phyloP scores from a whole-genome alignment of 257 asterid species.

The Capsicum rhomboideum region DNA sequence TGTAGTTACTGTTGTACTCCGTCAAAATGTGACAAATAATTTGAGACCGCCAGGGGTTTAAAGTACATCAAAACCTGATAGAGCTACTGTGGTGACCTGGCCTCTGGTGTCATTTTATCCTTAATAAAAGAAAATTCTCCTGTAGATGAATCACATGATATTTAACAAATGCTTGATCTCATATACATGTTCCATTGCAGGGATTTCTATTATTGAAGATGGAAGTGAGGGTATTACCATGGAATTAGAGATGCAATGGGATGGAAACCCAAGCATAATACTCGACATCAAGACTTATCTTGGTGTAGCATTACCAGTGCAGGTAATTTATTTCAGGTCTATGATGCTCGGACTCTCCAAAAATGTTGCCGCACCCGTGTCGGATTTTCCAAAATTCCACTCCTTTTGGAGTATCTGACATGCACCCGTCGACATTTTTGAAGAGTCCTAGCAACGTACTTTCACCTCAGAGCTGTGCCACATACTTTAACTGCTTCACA shows the following conservation, averaged over 20 bases:
- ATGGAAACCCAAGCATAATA: conserved; percentile 82
- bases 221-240: conserved; percentile 52
- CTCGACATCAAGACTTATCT: conserved; percentile 79
- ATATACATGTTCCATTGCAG: conserved; percentile 20
- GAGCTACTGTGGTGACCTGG: neutral
- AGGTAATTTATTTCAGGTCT: conserved; percentile 26
- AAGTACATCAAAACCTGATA: neutral
- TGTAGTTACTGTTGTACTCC: neutral
- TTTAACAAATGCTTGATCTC: neutral
- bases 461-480: neutral
- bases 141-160: neutral
- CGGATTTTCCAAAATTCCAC: neutral
- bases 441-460: neutral
- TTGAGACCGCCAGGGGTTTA: neutral
- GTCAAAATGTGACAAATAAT: neutral
- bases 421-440: neutral
- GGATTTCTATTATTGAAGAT: conserved; percentile 57
- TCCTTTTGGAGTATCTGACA: neutral
- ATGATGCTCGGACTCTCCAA: neutral
- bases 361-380: neutral
- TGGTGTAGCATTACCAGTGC: conserved; percentile 82
- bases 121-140: neutral
- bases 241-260: conserved; percentile 98
- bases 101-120: neutral
- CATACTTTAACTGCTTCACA: neutral